Evolutionary conservation across 768 basidiomycete species (phyloP), one percentile per base, ranked within the genome.

Genomic region (Coprinellus aureogranulatus): DNA sequence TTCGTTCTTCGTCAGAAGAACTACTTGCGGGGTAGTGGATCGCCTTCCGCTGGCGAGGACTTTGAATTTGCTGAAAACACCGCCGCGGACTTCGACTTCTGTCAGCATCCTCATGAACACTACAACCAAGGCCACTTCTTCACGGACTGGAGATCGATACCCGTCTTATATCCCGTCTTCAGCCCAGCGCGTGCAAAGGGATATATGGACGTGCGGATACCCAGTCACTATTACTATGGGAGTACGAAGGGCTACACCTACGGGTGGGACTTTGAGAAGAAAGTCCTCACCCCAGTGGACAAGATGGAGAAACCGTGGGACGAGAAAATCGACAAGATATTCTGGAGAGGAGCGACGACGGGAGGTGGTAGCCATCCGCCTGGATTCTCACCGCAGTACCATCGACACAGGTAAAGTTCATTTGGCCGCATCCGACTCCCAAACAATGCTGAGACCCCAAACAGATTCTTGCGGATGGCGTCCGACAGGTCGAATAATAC

Each of bases 301-400:
- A 78, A 85, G 53, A 89, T 92, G 87, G 95, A 98, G 65, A 70
- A 84, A 0, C 83, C 90, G 1, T 99, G 96, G 96, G 88, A 91
- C 54, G 74, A 87, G 59, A 98, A 98, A 75, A 73, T 77, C n/a
- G 83, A 93, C 68, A 84, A 83, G 66, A 82, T 98, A 41, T 95
- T 95, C 70, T 99, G 96, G 93, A 77, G 97, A 45, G 97, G 97
- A 11, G 93, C 94, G 2, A 96, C 93, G 0, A 98, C 96, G 0
- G 97, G 97, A 55, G 95, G 95, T 1, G 94, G 94, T 28, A 90
- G 81, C 59, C 87, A 87, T 39, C 94, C 94, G 1, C 83, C 86
- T 0, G 94, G 94, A 0, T 96, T 91, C 67, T 75, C 90, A 2
- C 73, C 84, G 2, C 82, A 86, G 61, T 97, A 94, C 63, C 94